phyloP scores from a whole-genome alignment of 441 rosid genomes.

The Dalechampia spathulata region DNA sequence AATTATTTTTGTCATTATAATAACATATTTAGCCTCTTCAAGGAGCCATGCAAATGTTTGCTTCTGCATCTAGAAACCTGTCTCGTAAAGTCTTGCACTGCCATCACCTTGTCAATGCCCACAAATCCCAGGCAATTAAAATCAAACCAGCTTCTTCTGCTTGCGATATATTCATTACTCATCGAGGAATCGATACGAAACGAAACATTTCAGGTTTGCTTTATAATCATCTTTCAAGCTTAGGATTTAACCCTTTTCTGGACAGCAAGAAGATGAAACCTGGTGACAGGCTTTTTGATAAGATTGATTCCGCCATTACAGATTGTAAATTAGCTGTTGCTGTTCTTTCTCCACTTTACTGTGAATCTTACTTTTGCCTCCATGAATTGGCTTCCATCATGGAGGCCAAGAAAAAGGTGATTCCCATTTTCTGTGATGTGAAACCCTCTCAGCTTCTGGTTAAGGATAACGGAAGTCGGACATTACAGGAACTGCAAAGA shows the following conservation, averaged over 20 bases:
- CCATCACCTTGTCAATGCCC: constrained; percentile 1
- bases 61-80: constrained; percentile 21
- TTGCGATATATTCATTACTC: constrained; percentile 73
- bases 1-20: too few species aligned
- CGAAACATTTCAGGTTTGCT: constrained; percentile 59
- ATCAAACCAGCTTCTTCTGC: too few species aligned
- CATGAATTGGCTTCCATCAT: constrained; percentile 62
- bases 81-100: constrained; percentile 15
- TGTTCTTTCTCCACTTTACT: constrained; percentile 66
- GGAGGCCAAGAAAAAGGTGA: constrained; percentile 61
- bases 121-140: neutral
- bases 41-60: constrained; percentile 38
- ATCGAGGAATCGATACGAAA: constrained; percentile 68
- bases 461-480: constrained; percentile 23
- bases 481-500: constrained; percentile 27
- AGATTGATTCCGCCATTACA: constrained; percentile 42
- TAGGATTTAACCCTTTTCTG: constrained; percentile 40
- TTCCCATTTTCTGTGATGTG: constrained; percentile 74
- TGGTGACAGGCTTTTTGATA: constrained; percentile 50
- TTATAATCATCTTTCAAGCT: constrained; percentile 35
- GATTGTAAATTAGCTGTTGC: constrained; percentile 52
- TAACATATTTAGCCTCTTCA: constrained; percentile 2
- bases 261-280: constrained; percentile 77
- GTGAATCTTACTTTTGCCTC: constrained; percentile 66
- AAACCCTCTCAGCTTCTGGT: constrained; percentile 64